These are phyloP conservation scores for Carex kokanica DNA, from an alignment of 176 grass and related monocot species.

Conservation along the genomic window DNA sequence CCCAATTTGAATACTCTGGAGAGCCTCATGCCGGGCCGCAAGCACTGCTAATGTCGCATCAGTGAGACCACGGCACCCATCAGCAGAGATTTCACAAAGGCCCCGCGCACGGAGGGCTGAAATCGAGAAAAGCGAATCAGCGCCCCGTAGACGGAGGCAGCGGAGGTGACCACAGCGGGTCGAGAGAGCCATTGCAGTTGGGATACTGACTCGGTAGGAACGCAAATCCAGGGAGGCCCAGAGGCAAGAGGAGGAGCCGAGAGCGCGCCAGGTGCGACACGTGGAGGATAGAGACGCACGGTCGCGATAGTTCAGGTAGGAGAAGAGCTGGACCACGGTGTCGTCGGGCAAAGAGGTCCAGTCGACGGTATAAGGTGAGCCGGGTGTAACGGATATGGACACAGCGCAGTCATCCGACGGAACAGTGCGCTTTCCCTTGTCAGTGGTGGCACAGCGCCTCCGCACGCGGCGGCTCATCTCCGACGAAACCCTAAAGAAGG, in stretches of 20 bases:
- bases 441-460: conserved; percentile 48
- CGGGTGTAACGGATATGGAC: conserved; percentile 8
- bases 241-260: conserved; percentile 76
- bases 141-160: too few species aligned
- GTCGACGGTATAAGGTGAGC: conserved; percentile 42
- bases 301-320: conserved; percentile 83
- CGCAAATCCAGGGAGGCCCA: conserved; percentile 89
- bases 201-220: conserved; percentile 47
- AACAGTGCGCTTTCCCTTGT: conserved; percentile 34
- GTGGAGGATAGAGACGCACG: conserved; percentile 58
- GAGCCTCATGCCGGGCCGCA: too few species aligned
- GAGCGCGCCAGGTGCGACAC: conserved; percentile 61
- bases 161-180: conserved; percentile 56
- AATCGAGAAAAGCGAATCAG: too few species aligned
- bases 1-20: too few species aligned
- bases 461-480: conserved; percentile 88
- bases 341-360: conserved; percentile 85
- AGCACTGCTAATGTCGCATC: too few species aligned
- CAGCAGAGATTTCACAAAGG: too few species aligned
- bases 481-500: conserved; percentile 52
- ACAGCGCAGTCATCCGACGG: background rate
- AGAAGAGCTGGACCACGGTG: conserved; percentile 82
- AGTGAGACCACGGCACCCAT: too few species aligned
- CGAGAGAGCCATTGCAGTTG: conserved; percentile 51
- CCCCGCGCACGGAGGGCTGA: too few species aligned